These are phyloP conservation scores for Papiliotrema terrestris DNA, from an alignment of 1,284 basidiomycete genomes.

Conservation along the genomic window DNA sequence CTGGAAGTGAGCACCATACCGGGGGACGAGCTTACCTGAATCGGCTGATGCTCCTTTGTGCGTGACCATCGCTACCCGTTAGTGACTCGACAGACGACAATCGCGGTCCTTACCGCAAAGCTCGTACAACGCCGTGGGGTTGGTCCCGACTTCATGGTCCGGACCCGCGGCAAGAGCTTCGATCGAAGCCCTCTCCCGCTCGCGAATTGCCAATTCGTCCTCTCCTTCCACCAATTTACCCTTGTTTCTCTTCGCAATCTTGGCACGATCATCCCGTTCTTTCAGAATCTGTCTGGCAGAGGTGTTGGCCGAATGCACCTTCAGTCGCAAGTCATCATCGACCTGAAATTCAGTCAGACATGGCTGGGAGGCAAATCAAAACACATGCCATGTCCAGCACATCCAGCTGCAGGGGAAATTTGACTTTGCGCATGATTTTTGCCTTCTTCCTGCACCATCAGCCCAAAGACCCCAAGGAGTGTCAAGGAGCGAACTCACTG, in stretches of 20 bases:
- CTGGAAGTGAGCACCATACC: conserved; percentile 10
- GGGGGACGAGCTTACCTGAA: conserved; percentile 53
- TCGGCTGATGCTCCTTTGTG: conserved; percentile 96
- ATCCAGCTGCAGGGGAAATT: conserved; percentile 78
- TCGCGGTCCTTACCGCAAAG: conserved; percentile 48
- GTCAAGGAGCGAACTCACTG: conserved; percentile 29
- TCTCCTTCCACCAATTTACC: conserved; percentile 48
- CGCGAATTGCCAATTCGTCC: conserved; percentile 25
- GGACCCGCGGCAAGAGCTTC: conserved; percentile 14
- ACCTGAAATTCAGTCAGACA: conserved; percentile 27
- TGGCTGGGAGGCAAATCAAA: background rate
- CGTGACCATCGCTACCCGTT: conserved; percentile 73
- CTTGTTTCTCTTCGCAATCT: conserved; percentile 67
- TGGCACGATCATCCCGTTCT: conserved; percentile 77
- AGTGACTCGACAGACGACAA: conserved; percentile 12
- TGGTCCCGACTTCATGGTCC: conserved; percentile 18
- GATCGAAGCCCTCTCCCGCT: conserved; percentile 45
- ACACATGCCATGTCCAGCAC: conserved; percentile 64
- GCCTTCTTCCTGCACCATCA: conserved; percentile 62
- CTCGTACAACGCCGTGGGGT: conserved; percentile 46
- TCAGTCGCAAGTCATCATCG: conserved; percentile 72
- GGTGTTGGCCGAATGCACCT: conserved; percentile 66
- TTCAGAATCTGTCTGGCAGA: conserved; percentile 75
- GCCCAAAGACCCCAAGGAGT: no score
- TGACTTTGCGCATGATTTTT: conserved; percentile 94